Percentiles rank a stretch among this genome's conserved stretches.
Evolutionary conservation across 2,329 filamentous ascomycete species (phyloP).

Genomic region (Curvularia eragrostidis): DNA sequence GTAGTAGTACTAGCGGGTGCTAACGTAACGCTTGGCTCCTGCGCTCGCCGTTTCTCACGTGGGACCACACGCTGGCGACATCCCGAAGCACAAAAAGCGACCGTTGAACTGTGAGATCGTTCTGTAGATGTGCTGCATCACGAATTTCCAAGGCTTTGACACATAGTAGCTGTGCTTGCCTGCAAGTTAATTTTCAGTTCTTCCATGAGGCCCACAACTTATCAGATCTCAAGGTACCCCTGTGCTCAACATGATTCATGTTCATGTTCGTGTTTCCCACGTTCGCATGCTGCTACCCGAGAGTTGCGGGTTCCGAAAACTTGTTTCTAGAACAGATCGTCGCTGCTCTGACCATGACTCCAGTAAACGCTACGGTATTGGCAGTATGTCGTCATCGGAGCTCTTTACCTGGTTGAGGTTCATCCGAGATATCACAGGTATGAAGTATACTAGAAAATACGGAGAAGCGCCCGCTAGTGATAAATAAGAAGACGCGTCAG

Average conservation of each 20-base stretch:
- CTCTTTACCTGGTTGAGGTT: neutral
- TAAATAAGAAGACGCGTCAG: neutral
- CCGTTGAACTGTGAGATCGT: neutral
- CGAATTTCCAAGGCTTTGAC: neutral
- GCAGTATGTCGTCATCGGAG: neutral
- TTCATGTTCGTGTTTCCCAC: neutral
- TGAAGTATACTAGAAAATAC: neutral
- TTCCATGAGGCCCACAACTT: neutral
- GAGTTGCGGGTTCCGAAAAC: neutral
- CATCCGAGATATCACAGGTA: neutral
- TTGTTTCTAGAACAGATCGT: neutral
- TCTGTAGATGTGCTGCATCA: neutral
- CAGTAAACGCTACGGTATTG: neutral
- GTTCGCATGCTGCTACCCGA: neutral
- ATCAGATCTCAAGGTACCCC: neutral
- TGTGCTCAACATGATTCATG: neutral
- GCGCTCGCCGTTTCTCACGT: neutral
- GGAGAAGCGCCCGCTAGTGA: neutral
- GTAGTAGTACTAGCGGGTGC: too few species aligned
- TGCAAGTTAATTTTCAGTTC: neutral
- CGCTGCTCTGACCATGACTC: neutral
- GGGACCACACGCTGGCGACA: too few species aligned
- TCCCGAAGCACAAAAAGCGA: neutral
- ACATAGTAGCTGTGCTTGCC: neutral
- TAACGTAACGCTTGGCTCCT: neutral